Percentiles rank a stretch among this genome's conserved stretches.
These are phyloP conservation scores for Oryza meridionalis DNA, from an alignment of 176 grass and related monocot genomes.

Conservation along the genomic window DNA sequence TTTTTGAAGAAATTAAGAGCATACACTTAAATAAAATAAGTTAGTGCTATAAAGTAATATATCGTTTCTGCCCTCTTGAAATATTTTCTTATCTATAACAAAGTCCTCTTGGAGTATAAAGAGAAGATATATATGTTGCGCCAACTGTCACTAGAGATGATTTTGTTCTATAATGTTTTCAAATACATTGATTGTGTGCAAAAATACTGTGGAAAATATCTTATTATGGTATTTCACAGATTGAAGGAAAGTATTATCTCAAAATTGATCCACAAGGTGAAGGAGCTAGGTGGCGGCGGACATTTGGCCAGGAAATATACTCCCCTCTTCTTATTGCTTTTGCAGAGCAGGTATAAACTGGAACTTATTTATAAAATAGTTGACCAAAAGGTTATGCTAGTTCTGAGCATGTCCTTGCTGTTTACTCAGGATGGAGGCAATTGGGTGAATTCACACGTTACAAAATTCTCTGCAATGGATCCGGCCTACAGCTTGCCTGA, in stretches of 20 bases:
- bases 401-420: conserved; percentile 24
- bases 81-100: conserved; percentile 5
- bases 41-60: background rate
- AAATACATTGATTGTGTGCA: background rate
- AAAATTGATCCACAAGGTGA: conserved; percentile 86
- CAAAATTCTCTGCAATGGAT: conserved; percentile 83
- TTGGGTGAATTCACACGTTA: conserved; percentile 75
- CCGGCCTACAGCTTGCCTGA: conserved; percentile 87
- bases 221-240: conserved; percentile 47
- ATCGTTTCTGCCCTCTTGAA: conserved; percentile 3
- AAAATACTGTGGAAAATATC: conserved; percentile 12
- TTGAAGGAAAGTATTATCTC: conserved; percentile 88
- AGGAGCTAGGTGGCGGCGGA: conserved; percentile 83
- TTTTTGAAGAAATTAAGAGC: background rate
- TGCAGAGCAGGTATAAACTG: conserved; percentile 68
- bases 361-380: conserved; percentile 34
- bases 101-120: background rate
- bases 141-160: background rate
- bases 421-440: conserved; percentile 74
- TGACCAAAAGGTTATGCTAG: conserved; percentile 16
- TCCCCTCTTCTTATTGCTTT: conserved; percentile 95
- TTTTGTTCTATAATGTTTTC: conserved; percentile 23
- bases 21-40: conserved; percentile 14
- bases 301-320: conserved; percentile 96
- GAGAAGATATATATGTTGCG: background rate